Percentiles rank a stretch among this genome's conserved stretches.
Evolutionary conservation across 1,139 yeast genomes (phyloP).

Genomic region (Taphrina sp.): DNA sequence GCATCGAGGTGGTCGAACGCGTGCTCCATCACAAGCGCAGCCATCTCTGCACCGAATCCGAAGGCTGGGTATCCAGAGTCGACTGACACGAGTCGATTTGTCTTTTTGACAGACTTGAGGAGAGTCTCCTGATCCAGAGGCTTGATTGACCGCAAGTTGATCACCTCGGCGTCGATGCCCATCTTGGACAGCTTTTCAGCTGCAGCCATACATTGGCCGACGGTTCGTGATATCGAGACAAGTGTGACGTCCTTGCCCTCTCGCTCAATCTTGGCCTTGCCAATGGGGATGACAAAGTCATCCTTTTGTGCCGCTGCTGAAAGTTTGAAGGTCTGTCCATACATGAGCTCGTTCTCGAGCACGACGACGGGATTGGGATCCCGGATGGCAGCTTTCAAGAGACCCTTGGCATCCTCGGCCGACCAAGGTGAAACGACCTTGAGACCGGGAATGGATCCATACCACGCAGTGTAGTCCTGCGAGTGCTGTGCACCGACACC

Average conservation of each 20-base stretch:
- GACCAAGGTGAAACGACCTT: conserved; percentile 94
- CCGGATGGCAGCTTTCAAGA: conserved; percentile 91
- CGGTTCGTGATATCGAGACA: conserved; percentile 89
- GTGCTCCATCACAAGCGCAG: conserved; percentile 98
- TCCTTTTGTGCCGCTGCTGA: conserved; percentile 84
- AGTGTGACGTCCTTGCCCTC: conserved; percentile 88
- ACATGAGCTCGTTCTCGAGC: conserved; percentile 91
- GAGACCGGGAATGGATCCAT: conserved; percentile 96
- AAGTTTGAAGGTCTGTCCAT: conserved; percentile 87
- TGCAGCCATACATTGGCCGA: conserved; percentile 79
- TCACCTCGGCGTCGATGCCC: conserved; percentile 87
- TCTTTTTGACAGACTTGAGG: conserved; percentile 86
- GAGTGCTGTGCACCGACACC: conserved; percentile 99
- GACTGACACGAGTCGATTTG: conserved; percentile 92
- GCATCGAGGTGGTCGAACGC: conserved; percentile 98
- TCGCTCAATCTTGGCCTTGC: conserved; percentile 91
- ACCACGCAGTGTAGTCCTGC: conserved; percentile 97
- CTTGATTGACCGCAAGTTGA: conserved; percentile 94
- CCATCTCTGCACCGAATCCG: conserved; percentile 97
- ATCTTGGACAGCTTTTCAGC: conserved; percentile 82
- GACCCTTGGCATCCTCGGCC: conserved; percentile 94
- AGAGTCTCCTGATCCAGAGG: conserved; percentile 91
- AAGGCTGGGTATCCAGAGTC: conserved; percentile 98
- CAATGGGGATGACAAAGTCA: conserved; percentile 89
- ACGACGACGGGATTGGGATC: conserved; percentile 98